A percentile compares a stretch with the other conserved stretches of the same genome.
Evolutionary conservation across 78 protist species (phyloP).

Genomic region (Dictyostelium citrinum): DNA sequence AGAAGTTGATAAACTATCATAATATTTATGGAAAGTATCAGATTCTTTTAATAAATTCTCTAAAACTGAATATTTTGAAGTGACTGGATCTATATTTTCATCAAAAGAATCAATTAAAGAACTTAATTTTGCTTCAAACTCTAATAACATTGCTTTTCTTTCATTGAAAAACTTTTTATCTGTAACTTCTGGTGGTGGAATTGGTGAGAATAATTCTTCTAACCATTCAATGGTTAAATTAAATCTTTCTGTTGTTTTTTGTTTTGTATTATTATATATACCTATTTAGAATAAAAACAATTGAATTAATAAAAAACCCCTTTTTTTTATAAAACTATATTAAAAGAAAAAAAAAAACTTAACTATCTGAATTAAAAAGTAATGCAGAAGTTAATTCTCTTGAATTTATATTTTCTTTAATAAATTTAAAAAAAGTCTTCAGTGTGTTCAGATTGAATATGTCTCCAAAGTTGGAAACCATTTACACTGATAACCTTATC

Average conservation of each 20-base stretch:
- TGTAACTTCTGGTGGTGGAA: slow-evolving; percentile 4
- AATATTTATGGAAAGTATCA: background rate
- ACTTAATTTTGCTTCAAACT: background rate
- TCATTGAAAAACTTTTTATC: background rate
- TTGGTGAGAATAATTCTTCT: slow-evolving; percentile 41
- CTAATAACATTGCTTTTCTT: background rate
- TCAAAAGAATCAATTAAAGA: slow-evolving; percentile 4
- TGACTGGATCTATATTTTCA: background rate
- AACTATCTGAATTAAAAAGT: background rate
- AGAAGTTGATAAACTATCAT: background rate
- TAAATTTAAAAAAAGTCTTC: slow-evolving; percentile 33
- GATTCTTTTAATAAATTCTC: slow-evolving; percentile 22
- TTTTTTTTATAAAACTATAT: background rate
- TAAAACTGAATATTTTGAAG: background rate
- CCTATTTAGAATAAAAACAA: background rate
- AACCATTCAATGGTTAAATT: slow-evolving; percentile 27
- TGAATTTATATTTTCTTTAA: slow-evolving; percentile 28
- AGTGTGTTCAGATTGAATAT: slow-evolving; percentile 54
- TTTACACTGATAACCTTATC: slow-evolving; percentile 51
- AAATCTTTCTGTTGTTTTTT: slow-evolving; percentile 18
- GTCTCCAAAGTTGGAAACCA: slow-evolving; percentile 52
- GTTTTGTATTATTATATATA: slow-evolving; percentile 13
- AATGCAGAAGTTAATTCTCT: background rate
- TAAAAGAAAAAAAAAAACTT: too few species aligned
- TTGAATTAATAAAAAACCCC: background rate